A percentile compares a stretch with the other conserved stretches of the same genome.
phyloP scores from a whole-genome alignment of 306 rosid genomes.

The Biancaea sappan region DNA sequence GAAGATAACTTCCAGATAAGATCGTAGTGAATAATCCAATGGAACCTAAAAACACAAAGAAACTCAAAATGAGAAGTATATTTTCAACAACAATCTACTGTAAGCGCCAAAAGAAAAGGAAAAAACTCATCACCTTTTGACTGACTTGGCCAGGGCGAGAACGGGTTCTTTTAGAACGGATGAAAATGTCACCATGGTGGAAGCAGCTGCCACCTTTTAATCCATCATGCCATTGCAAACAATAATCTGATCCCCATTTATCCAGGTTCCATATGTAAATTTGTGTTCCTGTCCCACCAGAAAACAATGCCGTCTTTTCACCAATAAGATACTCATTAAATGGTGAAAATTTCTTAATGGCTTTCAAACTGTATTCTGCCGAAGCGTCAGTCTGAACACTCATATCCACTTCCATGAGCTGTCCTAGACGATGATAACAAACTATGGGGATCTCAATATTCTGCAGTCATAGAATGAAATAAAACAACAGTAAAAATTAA shows the following conservation, averaged over 20 bases:
- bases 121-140: slow-evolving; percentile 42
- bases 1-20: slow-evolving; percentile 64
- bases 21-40: slow-evolving; percentile 57
- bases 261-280: slow-evolving; percentile 63
- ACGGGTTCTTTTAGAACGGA: slow-evolving; percentile 51
- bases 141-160: slow-evolving; percentile 61
- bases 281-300: slow-evolving; percentile 53
- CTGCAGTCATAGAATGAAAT: slow-evolving; percentile 39
- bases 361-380: slow-evolving; percentile 55
- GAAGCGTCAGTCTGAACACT: slow-evolving; percentile 43
- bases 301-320: slow-evolving; percentile 56
- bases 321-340: slow-evolving; percentile 61
- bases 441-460: slow-evolving; percentile 66
- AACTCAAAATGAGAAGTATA: slow-evolving; percentile 21
- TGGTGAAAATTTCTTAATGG: slow-evolving; percentile 56
- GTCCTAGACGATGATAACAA: slow-evolving; percentile 50
- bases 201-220: slow-evolving; percentile 51
- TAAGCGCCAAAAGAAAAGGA: neutral
- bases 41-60: slow-evolving; percentile 45
- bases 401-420: slow-evolving; percentile 53
- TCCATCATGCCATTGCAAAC: slow-evolving; percentile 55
- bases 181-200: slow-evolving; percentile 56
- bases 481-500: slow-evolving; percentile 2
- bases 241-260: slow-evolving; percentile 55
- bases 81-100: slow-evolving; percentile 3